Conservation (phyloP, 164 flowering plant genomes). For the Dillenia turbinata region DNA sequence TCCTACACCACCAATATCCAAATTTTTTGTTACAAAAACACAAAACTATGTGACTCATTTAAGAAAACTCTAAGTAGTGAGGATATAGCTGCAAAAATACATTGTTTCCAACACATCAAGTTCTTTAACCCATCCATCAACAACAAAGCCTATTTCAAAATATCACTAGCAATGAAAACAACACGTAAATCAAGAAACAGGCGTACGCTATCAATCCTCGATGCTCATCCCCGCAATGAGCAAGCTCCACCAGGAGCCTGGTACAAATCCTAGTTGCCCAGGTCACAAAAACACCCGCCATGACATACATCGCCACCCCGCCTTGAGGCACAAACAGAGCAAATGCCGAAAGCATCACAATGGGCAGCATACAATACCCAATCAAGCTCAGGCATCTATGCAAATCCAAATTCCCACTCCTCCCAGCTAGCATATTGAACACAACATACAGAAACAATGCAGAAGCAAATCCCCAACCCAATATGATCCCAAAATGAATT, state of each 20-base stretch:
- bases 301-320: conserved; percentile 31
- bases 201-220: conserved; percentile 82
- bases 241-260: conserved; percentile 57
- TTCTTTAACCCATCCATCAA: neutral
- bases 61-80: too few relatives aligned
- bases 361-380: conserved; percentile 82
- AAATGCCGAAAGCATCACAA: conserved; percentile 71
- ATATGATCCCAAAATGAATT: conserved; percentile 78
- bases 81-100: too few relatives aligned
- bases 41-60: too few relatives aligned
- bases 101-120: too few relatives aligned
- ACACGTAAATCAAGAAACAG: conserved; percentile 72
- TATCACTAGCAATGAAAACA: conserved; percentile 74
- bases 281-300: conserved; percentile 56
- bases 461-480: conserved; percentile 84
- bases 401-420: conserved; percentile 75
- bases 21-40: too few relatives aligned
- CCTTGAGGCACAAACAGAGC: conserved; percentile 69
- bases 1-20: too few relatives aligned
- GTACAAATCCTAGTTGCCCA: conserved; percentile 84
- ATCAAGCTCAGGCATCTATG: conserved; percentile 73
- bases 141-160: conserved; percentile 30
- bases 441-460: conserved; percentile 71
- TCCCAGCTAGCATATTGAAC: conserved; percentile 83
- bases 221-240: conserved; percentile 78